Percentiles rank a stretch among this genome's conserved stretches.
Conservation (phyloP, 179 eudicot species). For the Beta corolliflora region DNA sequence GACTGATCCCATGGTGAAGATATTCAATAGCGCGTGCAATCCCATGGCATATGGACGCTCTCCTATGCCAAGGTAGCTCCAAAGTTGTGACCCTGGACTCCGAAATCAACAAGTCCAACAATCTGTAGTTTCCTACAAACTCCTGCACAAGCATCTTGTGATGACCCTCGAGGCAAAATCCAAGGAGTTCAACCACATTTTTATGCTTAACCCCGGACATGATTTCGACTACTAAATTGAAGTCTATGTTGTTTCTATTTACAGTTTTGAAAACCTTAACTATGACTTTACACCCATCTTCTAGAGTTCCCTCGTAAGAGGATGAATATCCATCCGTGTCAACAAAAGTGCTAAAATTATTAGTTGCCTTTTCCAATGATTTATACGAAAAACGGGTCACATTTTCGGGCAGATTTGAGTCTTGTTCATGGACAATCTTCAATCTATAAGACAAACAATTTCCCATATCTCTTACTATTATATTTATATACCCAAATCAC, state of each 20-base stretch:
- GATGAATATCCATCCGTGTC: not conserved
- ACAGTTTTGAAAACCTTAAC: not conserved
- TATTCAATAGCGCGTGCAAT: not conserved
- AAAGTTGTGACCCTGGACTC: not conserved
- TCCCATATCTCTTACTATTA: not conserved
- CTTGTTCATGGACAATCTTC: not conserved
- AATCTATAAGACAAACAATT: not conserved
- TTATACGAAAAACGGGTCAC: constrained; percentile 2
- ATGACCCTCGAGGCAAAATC: not conserved
- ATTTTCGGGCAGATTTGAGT: not conserved
- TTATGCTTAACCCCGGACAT: constrained; percentile 18
- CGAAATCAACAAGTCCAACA: not conserved
- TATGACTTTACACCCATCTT: constrained; percentile 1
- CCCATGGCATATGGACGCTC: not conserved
- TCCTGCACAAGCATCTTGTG: not conserved
- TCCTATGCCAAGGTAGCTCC: not conserved
- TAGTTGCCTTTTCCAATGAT: constrained; percentile 14
- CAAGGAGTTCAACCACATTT: constrained; percentile 14
- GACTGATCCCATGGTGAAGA: not conserved
- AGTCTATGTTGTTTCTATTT: not conserved
- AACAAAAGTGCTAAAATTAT: not conserved
- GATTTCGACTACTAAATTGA: not conserved
- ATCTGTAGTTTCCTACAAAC: not conserved
- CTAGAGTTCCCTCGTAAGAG: constrained; percentile 12
- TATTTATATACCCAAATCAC: not conserved